Evolutionary conservation across 2,329 filamentous ascomycete species (phyloP), one percentile per base, ranked within the genome.

Genomic region (Cytospora mali): DNA sequence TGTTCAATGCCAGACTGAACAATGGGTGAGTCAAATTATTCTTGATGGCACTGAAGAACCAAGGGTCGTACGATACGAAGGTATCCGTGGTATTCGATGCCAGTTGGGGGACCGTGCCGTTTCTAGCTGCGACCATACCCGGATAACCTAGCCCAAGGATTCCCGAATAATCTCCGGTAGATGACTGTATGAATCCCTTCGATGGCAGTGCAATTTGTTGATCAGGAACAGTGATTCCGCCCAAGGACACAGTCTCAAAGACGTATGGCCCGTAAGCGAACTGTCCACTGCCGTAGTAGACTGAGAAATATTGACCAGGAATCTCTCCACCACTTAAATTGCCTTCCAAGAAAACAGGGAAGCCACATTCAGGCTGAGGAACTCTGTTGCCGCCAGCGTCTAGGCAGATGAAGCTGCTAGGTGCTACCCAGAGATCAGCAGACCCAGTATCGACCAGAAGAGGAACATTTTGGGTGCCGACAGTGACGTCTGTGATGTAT

Each of bases 361-460:
- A 63, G 18, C 46, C 58, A 18, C 64, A 65, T 2, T 4, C 27
- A 0, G 33, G 23, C 18, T 28, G 42, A 4, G 23, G 18, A 4
- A 31, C 21, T n/a, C 50, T 50, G 3, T 55, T 31, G 6, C 35
- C 35, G 13, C 52, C 25, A n/a, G 58, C 18, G 3, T 63, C 57
- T 11, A 65, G 61, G 23, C 64, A 65, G 25, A 53, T 28, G 21
- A 65, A 65, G 21, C 21, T 58, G 2, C 25, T 50, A 1, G 64
- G 49, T 2, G 53, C 57, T 2, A 61, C 64, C 64, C 64, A 65
- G 2, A 65, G 53, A 42, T 65, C 64, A 7, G 64, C 55, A 4
- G 71, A 73, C 1, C 71, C 71, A 1, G 71, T 73, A 52, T 73
- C 71, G 18, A 73, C 57, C 31, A 68, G 69, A 11, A 73, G 66